A percentile compares a stretch with the other conserved stretches of the same genome.
Conservation (phyloP, 768 basidiomycete species). For the Leccinum rimulosum region DNA sequence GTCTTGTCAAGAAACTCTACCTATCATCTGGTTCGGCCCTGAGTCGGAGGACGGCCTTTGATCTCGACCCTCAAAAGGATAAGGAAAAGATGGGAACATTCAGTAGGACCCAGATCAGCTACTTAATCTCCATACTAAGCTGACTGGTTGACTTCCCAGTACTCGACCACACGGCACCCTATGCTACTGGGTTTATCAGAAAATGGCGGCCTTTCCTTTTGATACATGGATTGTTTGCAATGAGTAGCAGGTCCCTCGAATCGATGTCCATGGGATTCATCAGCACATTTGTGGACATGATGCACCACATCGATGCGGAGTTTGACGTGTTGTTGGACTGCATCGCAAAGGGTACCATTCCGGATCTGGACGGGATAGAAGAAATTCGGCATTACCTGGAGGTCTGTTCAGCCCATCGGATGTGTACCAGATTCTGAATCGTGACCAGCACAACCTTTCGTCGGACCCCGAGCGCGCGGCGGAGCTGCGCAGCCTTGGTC, state of each 20-base stretch:
- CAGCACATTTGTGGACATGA: not conserved
- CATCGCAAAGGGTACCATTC: not conserved
- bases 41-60: not conserved
- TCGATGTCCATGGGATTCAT: not conserved
- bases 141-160: not conserved
- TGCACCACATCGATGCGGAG: not conserved
- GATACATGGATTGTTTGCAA: not conserved
- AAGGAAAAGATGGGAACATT: not conserved
- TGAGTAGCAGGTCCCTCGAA: not conserved
- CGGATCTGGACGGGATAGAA: constrained; percentile 1
- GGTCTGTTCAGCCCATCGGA: not conserved
- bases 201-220: not conserved
- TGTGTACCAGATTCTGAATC: not conserved
- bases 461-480: constrained; percentile 8
- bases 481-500: constrained; percentile 13
- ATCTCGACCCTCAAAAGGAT: not conserved
- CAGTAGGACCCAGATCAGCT: not conserved
- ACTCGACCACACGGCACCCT: not conserved
- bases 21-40: not conserved
- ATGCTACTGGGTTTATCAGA: not conserved
- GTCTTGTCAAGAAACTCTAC: not conserved
- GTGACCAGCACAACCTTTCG: not conserved
- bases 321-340: not conserved
- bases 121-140: not conserved
- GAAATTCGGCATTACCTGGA: constrained; percentile 8